Evolutionary conservation across 2,329 filamentous ascomycete genomes (phyloP), one percentile per base, ranked within the genome.

Genomic region (Pseudogymnoascus verrucosus): DNA sequence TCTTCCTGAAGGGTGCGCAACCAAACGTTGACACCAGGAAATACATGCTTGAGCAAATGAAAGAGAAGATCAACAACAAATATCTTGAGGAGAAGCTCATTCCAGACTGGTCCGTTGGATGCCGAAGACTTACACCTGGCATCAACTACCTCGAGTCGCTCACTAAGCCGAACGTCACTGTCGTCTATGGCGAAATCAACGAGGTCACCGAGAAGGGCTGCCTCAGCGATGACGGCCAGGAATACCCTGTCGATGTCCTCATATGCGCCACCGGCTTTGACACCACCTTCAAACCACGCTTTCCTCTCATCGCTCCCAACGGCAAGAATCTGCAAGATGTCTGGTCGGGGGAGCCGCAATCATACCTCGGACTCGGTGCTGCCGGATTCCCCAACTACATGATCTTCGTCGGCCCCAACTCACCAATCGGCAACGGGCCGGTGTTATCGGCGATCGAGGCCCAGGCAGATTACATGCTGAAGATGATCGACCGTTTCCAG

Each of bases 61-160:
- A 71, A 63, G 71, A 73, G 65, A 74, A 73, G 66, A 70, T 76
- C 28, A 62, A 69, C 60, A 71, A 74, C 71, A 60, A 70, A 68
- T 63, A 67, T 62, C 60, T 71, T 62, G 75, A 74, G 65, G 67
- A 68, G 5, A 69, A 68, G 60, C 64, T 57, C 5, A 57, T 57
- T 34, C 51, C 51, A 10, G 16, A 57, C 12, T 57, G 8, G 8
- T 5, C 23, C n/a, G 39, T 60, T 5, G 63, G 63, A 4, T 64
- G 63, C 26, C 23, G 63, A 14, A 34, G 63, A 95, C 23, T 90
- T 95, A 93, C 93, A 97, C 93, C 93, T 97, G 90, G 97, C 97
- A 84, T 92, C 67, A 4, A 7, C 7, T 40, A 34, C 39, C 16
- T 39, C 3, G 19, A 34, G 42, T 14, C 10, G 19, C 44, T 36